phyloP scores from a whole-genome alignment of 768 basidiomycete genomes.

The Butyriboletus loyo region DNA sequence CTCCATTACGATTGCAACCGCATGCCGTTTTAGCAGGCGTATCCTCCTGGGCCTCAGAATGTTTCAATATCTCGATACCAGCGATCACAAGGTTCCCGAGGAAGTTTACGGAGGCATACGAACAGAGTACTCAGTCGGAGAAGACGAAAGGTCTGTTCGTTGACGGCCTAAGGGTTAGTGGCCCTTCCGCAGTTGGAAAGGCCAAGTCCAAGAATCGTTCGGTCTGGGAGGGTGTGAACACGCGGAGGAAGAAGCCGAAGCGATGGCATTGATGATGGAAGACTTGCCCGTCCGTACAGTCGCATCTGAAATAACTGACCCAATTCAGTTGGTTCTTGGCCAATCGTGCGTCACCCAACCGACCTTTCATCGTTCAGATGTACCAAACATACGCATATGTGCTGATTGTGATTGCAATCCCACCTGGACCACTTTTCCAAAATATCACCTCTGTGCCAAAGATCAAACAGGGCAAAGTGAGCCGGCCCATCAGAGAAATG shows the following conservation, averaged over 20 bases:
- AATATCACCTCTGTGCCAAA: conserved; percentile 65
- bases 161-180: conserved; percentile 16
- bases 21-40: conserved; percentile 51
- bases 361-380: not conserved
- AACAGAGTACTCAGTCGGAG: conserved; percentile 1
- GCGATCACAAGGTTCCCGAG: conserved; percentile 18
- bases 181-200: conserved; percentile 17
- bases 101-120: conserved; percentile 22
- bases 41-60: conserved; percentile 52
- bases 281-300: too few relatives aligned
- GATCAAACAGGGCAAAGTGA: conserved; percentile 11
- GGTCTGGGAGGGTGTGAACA: conserved; percentile 21
- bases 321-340: not conserved
- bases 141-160: conserved; percentile 24
- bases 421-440: conserved; percentile 97
- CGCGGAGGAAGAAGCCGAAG: conserved; percentile 11
- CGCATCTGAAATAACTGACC: too few relatives aligned
- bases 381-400: too few relatives aligned
- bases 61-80: conserved; percentile 21
- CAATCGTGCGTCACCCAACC: not conserved
- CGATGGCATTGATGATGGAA: conserved; percentile 14
- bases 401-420: conserved; percentile 7
- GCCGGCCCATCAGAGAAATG: too few relatives aligned
- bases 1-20: conserved; percentile 45
- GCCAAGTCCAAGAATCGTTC: conserved; percentile 25